phyloP scores from a whole-genome alignment of 1,284 basidiomycete genomes.

The Marasmius oreades region DNA sequence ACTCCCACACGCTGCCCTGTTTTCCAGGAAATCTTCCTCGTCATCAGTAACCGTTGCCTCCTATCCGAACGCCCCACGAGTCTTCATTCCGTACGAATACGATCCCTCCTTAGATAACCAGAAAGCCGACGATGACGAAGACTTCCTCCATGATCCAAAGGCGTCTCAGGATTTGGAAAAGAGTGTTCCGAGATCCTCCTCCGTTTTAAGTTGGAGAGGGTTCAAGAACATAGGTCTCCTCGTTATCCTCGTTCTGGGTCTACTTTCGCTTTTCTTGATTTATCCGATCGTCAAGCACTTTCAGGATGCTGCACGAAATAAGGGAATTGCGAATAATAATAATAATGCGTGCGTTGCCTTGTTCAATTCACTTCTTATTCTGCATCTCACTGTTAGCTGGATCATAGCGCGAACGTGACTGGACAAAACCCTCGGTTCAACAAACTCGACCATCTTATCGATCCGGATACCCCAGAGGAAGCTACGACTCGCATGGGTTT shows the following conservation, averaged over 20 bases:
- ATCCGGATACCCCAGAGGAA: constrained; percentile 58
- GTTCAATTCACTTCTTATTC: background rate
- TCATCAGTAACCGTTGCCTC: too few relatives aligned
- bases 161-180: too few relatives aligned
- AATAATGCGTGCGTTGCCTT: constrained; percentile 14
- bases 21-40: too few relatives aligned
- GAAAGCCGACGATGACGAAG: too few relatives aligned
- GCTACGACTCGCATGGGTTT: constrained; percentile 60
- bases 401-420: constrained; percentile 50
- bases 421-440: constrained; percentile 38
- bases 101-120: too few relatives aligned
- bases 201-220: constrained; percentile 15
- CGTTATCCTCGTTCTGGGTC: background rate
- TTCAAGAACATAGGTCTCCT: background rate
- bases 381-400: background rate
- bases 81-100: too few relatives aligned
- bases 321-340: constrained; percentile 26
- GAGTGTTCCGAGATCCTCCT: too few relatives aligned
- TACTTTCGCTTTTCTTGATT: background rate
- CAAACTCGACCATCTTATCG: constrained; percentile 61
- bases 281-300: constrained; percentile 39
- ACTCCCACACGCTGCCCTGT: too few relatives aligned
- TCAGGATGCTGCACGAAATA: background rate
- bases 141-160: too few relatives aligned
- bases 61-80: too few relatives aligned